These are phyloP conservation scores for Gossypium sturtianum DNA, from an alignment of 345 rosid genomes.

Conservation along the genomic window DNA sequence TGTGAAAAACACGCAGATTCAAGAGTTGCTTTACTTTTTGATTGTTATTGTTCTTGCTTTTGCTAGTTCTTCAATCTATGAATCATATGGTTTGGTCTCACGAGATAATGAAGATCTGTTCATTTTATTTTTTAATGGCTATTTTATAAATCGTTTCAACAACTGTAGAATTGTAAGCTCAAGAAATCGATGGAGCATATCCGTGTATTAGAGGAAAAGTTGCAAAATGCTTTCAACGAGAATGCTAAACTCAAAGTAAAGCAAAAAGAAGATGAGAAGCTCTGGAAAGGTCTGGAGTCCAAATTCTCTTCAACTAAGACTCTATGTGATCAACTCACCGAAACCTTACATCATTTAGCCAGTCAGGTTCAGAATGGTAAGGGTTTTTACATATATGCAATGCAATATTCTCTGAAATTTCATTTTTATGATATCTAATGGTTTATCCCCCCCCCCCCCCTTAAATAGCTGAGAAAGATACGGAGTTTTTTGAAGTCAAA, in stretches of 20 bases:
- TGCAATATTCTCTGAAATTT: background rate
- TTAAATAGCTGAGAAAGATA: conserved; percentile 64
- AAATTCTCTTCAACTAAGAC: conserved; percentile 80
- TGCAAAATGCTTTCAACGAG: conserved; percentile 83
- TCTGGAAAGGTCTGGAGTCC: conserved; percentile 89
- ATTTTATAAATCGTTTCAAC: conserved; percentile 12
- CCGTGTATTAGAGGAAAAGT: conserved; percentile 63
- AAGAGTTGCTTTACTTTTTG: background rate
- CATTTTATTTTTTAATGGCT: conserved; percentile 1
- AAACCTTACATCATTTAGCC: conserved; percentile 70
- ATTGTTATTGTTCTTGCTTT: background rate
- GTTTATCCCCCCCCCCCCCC: conserved; percentile 12
- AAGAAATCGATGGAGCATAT: conserved; percentile 62
- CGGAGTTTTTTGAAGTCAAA: conserved; percentile 40
- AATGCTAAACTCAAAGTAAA: conserved; percentile 81
- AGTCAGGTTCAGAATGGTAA: conserved; percentile 77
- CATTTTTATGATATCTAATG: background rate
- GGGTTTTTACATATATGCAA: conserved; percentile 9
- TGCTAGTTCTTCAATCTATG: background rate
- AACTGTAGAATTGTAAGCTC: conserved; percentile 66
- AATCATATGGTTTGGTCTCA: conserved; percentile 8
- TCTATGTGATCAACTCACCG: conserved; percentile 77
- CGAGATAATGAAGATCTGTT: background rate
- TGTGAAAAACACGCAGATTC: background rate
- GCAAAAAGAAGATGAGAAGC: conserved; percentile 90